phyloP scores from a whole-genome alignment of 495 filamentous ascomycete species.

The Daldinia concentrica region DNA sequence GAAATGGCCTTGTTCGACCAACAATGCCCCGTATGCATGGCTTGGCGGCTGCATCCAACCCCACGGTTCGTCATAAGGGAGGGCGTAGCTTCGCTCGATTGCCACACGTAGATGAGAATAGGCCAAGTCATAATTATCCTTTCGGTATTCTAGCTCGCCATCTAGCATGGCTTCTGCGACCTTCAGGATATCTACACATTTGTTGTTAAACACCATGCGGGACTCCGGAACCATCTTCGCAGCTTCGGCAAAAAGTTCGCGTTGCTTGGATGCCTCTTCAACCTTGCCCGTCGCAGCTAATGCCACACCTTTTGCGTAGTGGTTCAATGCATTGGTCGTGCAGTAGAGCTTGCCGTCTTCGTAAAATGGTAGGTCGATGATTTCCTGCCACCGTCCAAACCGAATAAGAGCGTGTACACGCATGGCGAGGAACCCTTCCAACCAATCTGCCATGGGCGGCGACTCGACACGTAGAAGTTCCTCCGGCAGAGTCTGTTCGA shows the following conservation, averaged over 20 bases:
- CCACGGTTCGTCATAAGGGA: slow-evolving; percentile 76
- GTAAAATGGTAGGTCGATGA: slow-evolving; percentile 61
- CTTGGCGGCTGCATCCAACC: slow-evolving; percentile 74
- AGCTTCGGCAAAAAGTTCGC: slow-evolving; percentile 57
- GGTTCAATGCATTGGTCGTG: slow-evolving; percentile 68
- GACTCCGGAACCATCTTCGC: slow-evolving; percentile 57
- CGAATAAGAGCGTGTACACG: slow-evolving; percentile 71
- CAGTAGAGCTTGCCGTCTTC: slow-evolving; percentile 65
- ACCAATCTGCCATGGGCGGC: slow-evolving; percentile 77
- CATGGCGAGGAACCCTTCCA: slow-evolving; percentile 71
- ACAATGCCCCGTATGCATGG: slow-evolving; percentile 71
- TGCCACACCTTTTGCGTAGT: slow-evolving; percentile 73
- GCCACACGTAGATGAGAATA: slow-evolving; percentile 64
- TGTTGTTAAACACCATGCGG: slow-evolving; percentile 73
- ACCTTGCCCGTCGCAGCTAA: slow-evolving; percentile 62
- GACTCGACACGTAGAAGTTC: slow-evolving; percentile 67
- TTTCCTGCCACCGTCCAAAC: slow-evolving; percentile 71
- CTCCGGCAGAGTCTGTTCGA: slow-evolving; percentile 67
- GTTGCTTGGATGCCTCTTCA: slow-evolving; percentile 57
- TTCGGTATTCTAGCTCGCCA: slow-evolving; percentile 73
- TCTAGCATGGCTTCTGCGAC: slow-evolving; percentile 71
- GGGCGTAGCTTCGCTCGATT: slow-evolving; percentile 62
- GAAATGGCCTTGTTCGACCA: slow-evolving; percentile 67
- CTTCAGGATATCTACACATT: slow-evolving; percentile 64
- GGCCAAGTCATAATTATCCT: slow-evolving; percentile 61